Evolutionary conservation across 331 rosid genomes (phyloP).

Genomic region (Arachis monticola): DNA sequence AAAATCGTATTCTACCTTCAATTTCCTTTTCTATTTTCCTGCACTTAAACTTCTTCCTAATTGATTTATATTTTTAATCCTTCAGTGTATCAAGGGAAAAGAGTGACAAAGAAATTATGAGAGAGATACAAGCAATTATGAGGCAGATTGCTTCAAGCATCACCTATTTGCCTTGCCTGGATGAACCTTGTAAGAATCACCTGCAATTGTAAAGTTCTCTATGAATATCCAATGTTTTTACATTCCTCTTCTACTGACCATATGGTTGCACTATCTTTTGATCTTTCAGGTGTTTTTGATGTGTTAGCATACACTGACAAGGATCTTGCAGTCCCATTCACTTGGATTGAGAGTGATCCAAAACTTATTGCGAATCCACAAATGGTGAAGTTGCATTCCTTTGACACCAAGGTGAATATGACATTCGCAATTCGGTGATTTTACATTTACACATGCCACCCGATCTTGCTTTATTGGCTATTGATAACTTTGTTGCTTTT

Average conservation of each 20-base stretch:
- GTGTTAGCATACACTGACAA: slow-evolving; percentile 96
- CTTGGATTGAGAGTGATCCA: slow-evolving; percentile 99
- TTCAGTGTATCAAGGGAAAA: slow-evolving; percentile 85
- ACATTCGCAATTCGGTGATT: slow-evolving; percentile 4
- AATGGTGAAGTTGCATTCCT: slow-evolving; percentile 98
- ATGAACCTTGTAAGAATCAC: slow-evolving; percentile 76
- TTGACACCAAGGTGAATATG: slow-evolving; percentile 87
- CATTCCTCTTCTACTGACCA: neutral
- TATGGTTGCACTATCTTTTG: neutral
- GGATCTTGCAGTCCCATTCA: slow-evolving; percentile 91
- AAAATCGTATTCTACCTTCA: neutral
- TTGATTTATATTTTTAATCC: neutral
- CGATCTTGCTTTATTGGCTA: slow-evolving; percentile 3
- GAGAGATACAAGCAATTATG: slow-evolving; percentile 99
- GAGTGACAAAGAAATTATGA: slow-evolving; percentile 99
- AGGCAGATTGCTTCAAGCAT: slow-evolving; percentile 98
- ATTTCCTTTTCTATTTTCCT: neutral
- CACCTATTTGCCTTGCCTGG: slow-evolving; percentile 97
- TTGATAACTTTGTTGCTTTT: slow-evolving; percentile 5
- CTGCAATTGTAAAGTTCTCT: neutral
- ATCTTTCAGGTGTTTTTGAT: slow-evolving; percentile 81
- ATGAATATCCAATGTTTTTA: neutral
- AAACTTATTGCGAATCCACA: slow-evolving; percentile 95
- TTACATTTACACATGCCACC: neutral
- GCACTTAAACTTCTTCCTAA: neutral